Evolutionary conservation across 2,329 filamentous ascomycete species (phyloP), one percentile per base, ranked within the genome.

Genomic region (Atkinsonella hypoxylon): DNA sequence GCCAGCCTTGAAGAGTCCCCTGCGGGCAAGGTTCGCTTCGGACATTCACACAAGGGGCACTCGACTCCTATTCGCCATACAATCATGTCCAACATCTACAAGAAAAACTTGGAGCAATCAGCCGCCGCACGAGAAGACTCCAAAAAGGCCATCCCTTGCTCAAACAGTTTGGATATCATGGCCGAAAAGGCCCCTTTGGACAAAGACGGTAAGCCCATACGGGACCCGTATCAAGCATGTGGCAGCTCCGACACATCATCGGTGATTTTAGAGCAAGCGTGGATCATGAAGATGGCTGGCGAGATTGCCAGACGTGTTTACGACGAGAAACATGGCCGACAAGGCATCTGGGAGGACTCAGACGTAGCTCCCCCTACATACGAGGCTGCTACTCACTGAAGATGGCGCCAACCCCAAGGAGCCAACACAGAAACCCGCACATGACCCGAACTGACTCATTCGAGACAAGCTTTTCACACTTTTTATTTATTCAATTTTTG

Each of bases 241-340:
- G 53, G 57, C 20, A 56, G 56, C 49, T 75, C 74, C 1, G 76
- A 79, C 32, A 72, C 70, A 5, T 73, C 76, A 12, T 77, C 77
- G 0, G 73, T 76, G 30, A 87, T 89, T 46, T 71, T 88, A 26
- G 85, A 89, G 63, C 84, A 89, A 65, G 87, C 87, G 2, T 93
- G 87, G 86, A 85, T 93, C 69, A 82, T 85, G 71, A 93, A 95
- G 72, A 93, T 98, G 80, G 90, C 91, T 5, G 84, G 83, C 56
- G 93, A 97, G 67, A 91, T 97, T 59, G 89, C 89, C 36, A 76
- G 83, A 47, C 85, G 88, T 51, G 89, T 95, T 56, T 87, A 91
- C 57, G 87, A 95, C 58, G 87, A 95, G 69, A 93, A 95, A 68
- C 72, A 75, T 49, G 71, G 74, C 36, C 55, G 53, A 40, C 60